Evolutionary conservation across 169 alveolate genomes (phyloP), one percentile per base, ranked within the genome.

Genomic region (Plasmodium fragile): DNA sequence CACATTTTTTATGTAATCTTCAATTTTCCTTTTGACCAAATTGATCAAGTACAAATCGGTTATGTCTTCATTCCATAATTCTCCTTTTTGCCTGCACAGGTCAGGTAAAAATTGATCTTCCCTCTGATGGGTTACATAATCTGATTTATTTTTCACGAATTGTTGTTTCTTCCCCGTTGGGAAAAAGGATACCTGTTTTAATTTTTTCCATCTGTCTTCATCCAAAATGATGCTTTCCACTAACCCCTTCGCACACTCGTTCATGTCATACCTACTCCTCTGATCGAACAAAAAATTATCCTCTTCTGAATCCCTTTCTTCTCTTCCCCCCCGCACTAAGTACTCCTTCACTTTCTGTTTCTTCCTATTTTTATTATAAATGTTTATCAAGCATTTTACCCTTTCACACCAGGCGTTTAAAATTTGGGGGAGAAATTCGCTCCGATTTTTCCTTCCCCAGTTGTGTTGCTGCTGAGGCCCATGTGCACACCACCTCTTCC

Each of bases 1-100:
- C 3, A 85, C 81, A 85, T 85, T 85, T 85, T 85, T 85, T 36
- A 85, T 75, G 59, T 85, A 85, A 11, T 85, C 93, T 85, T 85
- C 93, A 53, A 85, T 85, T 52, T 85, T 85, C 36, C 81, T 30
- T 73, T 75, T 85, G 34, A 85, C 45, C 30, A 49, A 52, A 75
- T 85, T 85, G 79, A 85, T 85, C 75, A 85, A 18, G 41, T 85
- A 75, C 59, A 85, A 85, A 55, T 85, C 93, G 30, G 85, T 85
- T 73, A 85, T 32, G 16, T 83, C 52, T 39, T 41, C 82, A 43
- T 55, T 28, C 34, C 8, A 81, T 52, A 53, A 25, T 41, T 81
- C 90, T 81, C 65, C 25, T 30, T 39, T 59, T 5, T 81, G 11
- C 78, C 69, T 81, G 28, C 5, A 5, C n/a, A 25, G 52, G 36